Evolutionary conservation across 2,329 filamentous ascomycete species (phyloP), one percentile per base, ranked within the genome.

Genomic region (Epichloe brachyelytri): DNA sequence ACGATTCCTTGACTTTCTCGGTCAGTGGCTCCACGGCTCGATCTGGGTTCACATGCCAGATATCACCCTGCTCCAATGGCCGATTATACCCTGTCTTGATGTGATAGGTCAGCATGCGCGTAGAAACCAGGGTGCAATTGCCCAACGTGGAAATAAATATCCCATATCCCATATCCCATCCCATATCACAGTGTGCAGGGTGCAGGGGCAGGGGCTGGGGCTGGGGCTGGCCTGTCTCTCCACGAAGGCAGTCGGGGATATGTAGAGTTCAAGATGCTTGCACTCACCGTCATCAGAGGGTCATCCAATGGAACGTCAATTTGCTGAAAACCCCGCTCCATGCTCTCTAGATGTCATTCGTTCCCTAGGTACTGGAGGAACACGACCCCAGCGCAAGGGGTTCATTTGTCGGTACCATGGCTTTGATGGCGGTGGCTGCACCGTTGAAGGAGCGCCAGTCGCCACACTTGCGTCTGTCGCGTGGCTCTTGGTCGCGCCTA

Each of bases 301-400:
- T 81, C 76, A 96, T 91, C 91, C 91, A 97, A 64, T 88, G 80
- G 63, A 95, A 97, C 4, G 84, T 85, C 20, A 95, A 65, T 51
- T 75, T 65, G 68, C 87, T 95, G 56, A 93, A 77, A 89, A 83
- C 2, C 77, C 71, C 5, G 90, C 90, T 4, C 71, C 74, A 63
- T 88, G 75, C 68, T 96, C 90, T 55, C 77, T 78, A 5, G 80
- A 89, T 0, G 73, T 64, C 6, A 58, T 59, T 51, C 73, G 72
- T 58, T 74, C 72, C 46, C 75, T 66, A 38, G 82, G 81, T 1
- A 83, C 69, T 0, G 76, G 70, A 1, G 80, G 78, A 2, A 74
- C 66, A 36, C 63, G 55, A 4, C 79, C 77, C 80, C 80, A 84
- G 62, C 71, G 71, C 56, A 85, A 59, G 2, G 82, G 82, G 57